phyloP scores from a whole-genome alignment of 2,329 filamentous ascomycete species.

The Lecanicillium sp. region DNA sequence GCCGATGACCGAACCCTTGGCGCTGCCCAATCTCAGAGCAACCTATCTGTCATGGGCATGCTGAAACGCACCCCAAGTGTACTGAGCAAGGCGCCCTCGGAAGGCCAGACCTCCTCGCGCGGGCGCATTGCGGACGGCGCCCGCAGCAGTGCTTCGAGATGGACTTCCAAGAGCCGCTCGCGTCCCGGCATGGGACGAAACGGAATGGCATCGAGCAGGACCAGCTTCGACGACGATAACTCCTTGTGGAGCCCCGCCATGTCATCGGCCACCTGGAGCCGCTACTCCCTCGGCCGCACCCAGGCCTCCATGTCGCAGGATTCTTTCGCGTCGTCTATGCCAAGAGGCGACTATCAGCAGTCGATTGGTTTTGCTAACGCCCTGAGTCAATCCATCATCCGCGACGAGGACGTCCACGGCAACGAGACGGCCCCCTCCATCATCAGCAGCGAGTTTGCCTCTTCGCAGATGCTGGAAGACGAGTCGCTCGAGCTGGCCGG shows the following conservation, averaged over 20 bases:
- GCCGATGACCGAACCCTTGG: constrained; percentile 39
- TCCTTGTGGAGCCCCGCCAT: constrained; percentile 82
- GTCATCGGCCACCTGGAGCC: constrained; percentile 94
- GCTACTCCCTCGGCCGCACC: constrained; percentile 84
- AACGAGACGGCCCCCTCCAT: constrained; percentile 41
- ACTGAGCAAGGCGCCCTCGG: constrained; percentile 87
- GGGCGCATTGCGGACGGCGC: constrained; percentile 61
- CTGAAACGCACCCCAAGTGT: constrained; percentile 85
- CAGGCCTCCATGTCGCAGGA: constrained; percentile 89
- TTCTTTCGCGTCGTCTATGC: constrained; percentile 73
- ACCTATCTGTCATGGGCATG: constrained; percentile 68
- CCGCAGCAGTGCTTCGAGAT: constrained; percentile 56
- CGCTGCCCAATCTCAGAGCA: constrained; percentile 45
- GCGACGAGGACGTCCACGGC: constrained; percentile 65
- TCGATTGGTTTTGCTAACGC: constrained; percentile 97
- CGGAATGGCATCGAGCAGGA: constrained; percentile 83
- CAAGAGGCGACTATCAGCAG: constrained; percentile 80
- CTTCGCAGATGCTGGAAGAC: constrained; percentile 72
- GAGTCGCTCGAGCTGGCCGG: constrained; percentile 87
- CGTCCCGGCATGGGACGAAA: constrained; percentile 67
- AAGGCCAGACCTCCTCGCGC: constrained; percentile 62
- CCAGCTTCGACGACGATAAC: constrained; percentile 85
- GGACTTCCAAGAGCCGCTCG: constrained; percentile 81
- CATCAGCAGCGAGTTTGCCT: constrained; percentile 54
- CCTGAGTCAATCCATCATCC: constrained; percentile 91